Evolutionary conservation across 495 filamentous ascomycete species (phyloP), one percentile per base, ranked within the genome.

Genomic region (Penicillium argentinense): DNA sequence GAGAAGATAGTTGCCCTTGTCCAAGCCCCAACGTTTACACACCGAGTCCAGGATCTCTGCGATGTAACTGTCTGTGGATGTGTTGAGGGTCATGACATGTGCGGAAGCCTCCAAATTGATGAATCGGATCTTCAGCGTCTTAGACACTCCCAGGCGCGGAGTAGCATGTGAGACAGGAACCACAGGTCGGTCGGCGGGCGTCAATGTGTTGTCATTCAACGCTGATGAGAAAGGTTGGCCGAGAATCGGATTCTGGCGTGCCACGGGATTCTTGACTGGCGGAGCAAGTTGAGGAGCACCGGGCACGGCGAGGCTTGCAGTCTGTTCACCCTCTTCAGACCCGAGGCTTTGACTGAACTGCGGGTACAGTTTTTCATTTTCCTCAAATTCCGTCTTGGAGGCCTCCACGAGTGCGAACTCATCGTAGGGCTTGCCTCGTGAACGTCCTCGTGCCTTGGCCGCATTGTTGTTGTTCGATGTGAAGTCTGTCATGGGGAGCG

Each of bases 321-420:
- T 53, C 24, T 66, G 66, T 11, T 56, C 55, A 11, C 30, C 49
- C 33, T 75, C 76, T 16, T 74, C 64, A 5, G 76, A 64, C 9
- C 68, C 71, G 8, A 78, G 62, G 41, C 84, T 78, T 47, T 81
- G 74, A 38, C 80, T 84, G 51, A 79, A 83, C 42, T 85, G 76
- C 0, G 91, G 91, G 3, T 89, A 93, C 9, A 83, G 60, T 24
- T 71, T 74, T 59, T 91, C 79, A 55, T 95, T 91, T 32, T 95
- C 88, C 39, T 81, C 74, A 56, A 86, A 89, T 47, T 91, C 86
- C 5, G 77, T 74, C 34, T 86, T 76, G 0, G 85, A 85, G 1
- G 95, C 93, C 59, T 88, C 81, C 2, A 91, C 88, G 3, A 98
- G 73, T 8, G 87, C 93, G 66, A 98, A 97, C 49, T 97, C 91